Percentiles rank a stretch among this genome's conserved stretches.
Conservation (phyloP, 2,329 filamentous ascomycete species). For the Ascochyta koolunga region DNA sequence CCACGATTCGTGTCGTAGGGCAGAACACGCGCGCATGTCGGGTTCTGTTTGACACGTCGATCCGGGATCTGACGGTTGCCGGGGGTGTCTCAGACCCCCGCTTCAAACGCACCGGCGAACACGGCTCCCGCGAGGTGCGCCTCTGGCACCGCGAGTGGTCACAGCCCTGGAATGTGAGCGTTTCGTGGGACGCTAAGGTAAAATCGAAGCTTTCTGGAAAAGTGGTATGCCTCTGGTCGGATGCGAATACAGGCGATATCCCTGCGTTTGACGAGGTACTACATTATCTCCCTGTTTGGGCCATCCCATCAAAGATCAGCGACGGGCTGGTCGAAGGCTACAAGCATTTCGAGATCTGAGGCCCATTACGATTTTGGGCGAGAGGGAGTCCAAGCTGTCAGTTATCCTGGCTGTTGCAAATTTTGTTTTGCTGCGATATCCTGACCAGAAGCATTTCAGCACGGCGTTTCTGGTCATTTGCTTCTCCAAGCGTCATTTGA, state of each 20-base stretch:
- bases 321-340: conserved; percentile 83
- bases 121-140: conserved; percentile 70
- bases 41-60: conserved; percentile 71
- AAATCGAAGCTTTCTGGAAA: conserved; percentile 57
- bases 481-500: conserved; percentile 31
- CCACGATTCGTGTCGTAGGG: conserved; percentile 70
- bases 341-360: conserved; percentile 63
- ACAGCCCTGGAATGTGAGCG: conserved; percentile 75
- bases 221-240: conserved; percentile 85
- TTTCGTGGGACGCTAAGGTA: conserved; percentile 63
- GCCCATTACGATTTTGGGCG: conserved; percentile 10
- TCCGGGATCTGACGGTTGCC: conserved; percentile 68
- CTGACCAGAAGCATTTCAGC: conserved; percentile 39
- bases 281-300: conserved; percentile 80
- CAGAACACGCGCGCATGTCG: conserved; percentile 80
- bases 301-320: conserved; percentile 73
- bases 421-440: conserved; percentile 42
- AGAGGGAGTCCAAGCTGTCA: conserved; percentile 26
- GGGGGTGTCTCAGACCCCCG: conserved; percentile 67
- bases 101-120: conserved; percentile 67
- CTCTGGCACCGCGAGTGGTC: conserved; percentile 86
- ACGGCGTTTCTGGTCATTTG: conserved; percentile 35
- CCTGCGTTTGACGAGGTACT: conserved; percentile 83
- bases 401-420: conserved; percentile 35
- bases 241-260: conserved; percentile 77